Base-by-base conservation (phyloP, 2,329 filamentous ascomycete genomes). In the Alternaria gansuensis region DNA sequence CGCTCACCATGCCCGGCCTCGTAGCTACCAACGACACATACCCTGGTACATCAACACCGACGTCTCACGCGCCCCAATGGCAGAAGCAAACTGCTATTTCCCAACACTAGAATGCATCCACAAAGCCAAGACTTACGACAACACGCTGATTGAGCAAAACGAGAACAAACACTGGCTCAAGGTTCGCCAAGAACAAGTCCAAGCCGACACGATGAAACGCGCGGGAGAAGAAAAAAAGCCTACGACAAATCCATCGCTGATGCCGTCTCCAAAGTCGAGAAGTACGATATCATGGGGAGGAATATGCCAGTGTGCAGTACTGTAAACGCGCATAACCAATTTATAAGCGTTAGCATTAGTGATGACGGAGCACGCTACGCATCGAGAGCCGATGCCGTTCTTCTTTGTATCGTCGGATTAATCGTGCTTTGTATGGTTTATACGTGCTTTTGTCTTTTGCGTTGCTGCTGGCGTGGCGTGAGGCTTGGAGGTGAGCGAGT, bases 11-110 rank as follows among this genome's bases (percentile, higher is more conserved):
- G 17, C 23, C 29, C n/a, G 14, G 21, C 21, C 45, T 48, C 1
- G n/a, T 17, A 9, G 45, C 45, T 28, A 48, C 45, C 7, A 48
- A 48, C 29, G 45, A 48, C 29, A 48, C 29, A 33, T 34, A 23
- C n/a, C n/a, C 24, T 48, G 45, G 45, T 48, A 17, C 29, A 17
- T 48, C n/a, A 33, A 48, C 21, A 17, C 28, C 23, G 29, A 36
- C 14, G 28, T 34, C 5, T 14, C 21, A 5, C 45, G 17, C 14
- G 17, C 28, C 10, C 29, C 34, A 8, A 29, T 34, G 29, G 28
- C n/a, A 48, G 17, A 34, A 14, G 45, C 17, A 14, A 24, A 48
- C 45, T 48, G 45, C 45, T 33, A n/a, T 5, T 48, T 24, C 9
- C 28, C 28, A 14, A 48, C 28, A 3, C 45, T 33, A 31, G 17